Evolutionary conservation across 495 filamentous ascomycete species (phyloP).

Genomic region (Penicillium silybi): DNA sequence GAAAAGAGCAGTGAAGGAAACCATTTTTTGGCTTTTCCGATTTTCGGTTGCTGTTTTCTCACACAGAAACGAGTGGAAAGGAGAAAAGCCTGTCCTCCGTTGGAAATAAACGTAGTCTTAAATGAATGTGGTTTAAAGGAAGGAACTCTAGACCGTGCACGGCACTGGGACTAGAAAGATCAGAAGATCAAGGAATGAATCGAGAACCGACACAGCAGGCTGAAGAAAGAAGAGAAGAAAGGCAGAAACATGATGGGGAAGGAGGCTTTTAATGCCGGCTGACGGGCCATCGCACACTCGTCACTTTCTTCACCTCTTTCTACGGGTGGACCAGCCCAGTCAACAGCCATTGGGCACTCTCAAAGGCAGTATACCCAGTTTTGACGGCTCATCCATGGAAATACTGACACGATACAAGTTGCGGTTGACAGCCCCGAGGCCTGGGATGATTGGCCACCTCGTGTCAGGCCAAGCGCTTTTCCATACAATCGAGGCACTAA

Average conservation of each 20-base stretch:
- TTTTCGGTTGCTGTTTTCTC: not conserved
- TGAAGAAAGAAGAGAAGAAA: constrained; percentile 7
- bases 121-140: constrained; percentile 22
- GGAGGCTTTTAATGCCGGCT: constrained; percentile 12
- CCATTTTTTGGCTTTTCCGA: constrained; percentile 34
- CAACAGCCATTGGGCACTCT: not conserved
- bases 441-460: constrained; percentile 9
- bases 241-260: not conserved
- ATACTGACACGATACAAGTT: not conserved
- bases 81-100: constrained; percentile 24
- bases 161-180: constrained; percentile 34
- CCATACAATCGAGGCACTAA: not conserved
- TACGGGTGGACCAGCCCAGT: not conserved
- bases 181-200: constrained; percentile 18
- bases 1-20: constrained; percentile 38
- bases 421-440: constrained; percentile 6
- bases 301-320: not conserved
- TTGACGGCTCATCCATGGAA: constrained; percentile 4
- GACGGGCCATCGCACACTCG: not conserved
- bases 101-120: no score
- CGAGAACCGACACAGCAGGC: constrained; percentile 6
- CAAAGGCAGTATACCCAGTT: not conserved
- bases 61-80: constrained; percentile 12
- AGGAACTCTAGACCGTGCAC: constrained; percentile 33
- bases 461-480: not conserved